A percentile compares a stretch with the other conserved stretches of the same genome.
Evolutionary conservation across 805 yeast genomes (phyloP).

Genomic region (Wickerhamiella siamensis): DNA sequence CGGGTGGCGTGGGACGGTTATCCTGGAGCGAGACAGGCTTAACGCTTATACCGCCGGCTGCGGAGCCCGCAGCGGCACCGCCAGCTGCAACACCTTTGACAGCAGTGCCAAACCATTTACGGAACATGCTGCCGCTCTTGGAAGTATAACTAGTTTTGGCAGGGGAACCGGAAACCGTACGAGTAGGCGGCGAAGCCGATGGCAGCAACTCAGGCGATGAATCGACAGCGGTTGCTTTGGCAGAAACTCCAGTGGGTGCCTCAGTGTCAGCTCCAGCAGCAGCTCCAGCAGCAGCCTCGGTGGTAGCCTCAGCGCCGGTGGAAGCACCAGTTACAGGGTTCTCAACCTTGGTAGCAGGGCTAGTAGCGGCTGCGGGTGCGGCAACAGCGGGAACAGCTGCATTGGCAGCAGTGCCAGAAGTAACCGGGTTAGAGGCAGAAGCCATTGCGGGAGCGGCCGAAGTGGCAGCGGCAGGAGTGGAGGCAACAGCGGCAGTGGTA

Average conservation of each 20-base stretch:
- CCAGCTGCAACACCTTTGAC: background rate
- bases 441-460: no score
- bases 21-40: background rate
- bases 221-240: constrained; percentile 4
- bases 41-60: background rate
- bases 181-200: background rate
- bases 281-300: constrained; percentile 7
- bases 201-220: background rate
- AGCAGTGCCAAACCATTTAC: background rate
- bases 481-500: constrained; percentile 1
- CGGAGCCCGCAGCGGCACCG: background rate
- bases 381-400: background rate
- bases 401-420: background rate
- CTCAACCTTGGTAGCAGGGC: background rate
- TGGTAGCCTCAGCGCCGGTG: constrained; percentile 5
- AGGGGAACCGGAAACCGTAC: background rate
- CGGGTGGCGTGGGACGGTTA: background rate
- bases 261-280: constrained; percentile 6
- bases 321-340: constrained; percentile 2
- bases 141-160: background rate
- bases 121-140: background rate
- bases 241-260: constrained; percentile 1
- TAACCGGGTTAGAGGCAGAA: background rate
- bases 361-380: background rate
- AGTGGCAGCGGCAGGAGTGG: background rate